Evolutionary conservation across 2,329 filamentous ascomycete genomes (phyloP).

Genomic region (Cladosporium austrohemisphaericum): DNA sequence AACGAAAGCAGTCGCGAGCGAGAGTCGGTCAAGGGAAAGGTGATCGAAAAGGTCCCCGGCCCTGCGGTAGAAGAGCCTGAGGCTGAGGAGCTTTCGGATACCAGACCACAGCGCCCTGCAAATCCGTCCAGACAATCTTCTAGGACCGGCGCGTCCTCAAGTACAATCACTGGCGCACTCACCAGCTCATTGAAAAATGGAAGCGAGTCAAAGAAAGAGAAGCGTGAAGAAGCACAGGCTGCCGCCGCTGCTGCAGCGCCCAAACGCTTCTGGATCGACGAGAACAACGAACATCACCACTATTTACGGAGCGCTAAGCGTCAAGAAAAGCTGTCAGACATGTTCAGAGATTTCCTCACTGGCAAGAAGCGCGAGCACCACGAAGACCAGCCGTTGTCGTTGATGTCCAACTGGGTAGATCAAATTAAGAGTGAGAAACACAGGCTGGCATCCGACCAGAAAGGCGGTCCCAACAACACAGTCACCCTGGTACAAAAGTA

Average conservation of each 20-base stretch:
- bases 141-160: conserved; percentile 24
- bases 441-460: conserved; percentile 68
- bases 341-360: conserved; percentile 78
- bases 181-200: conserved; percentile 18
- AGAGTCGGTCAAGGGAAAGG: conserved; percentile 18
- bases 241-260: conserved; percentile 19
- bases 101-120: conserved; percentile 21
- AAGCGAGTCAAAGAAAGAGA: conserved; percentile 32
- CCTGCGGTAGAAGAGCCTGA: conserved; percentile 26
- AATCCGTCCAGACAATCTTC: conserved; percentile 31
- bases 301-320: conserved; percentile 83
- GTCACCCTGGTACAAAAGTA: conserved; percentile 91
- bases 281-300: conserved; percentile 76
- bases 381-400: conserved; percentile 75
- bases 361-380: conserved; percentile 75
- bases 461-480: conserved; percentile 68
- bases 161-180: conserved; percentile 6
- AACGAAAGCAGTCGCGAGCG: conserved; percentile 23
- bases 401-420: conserved; percentile 95
- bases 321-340: conserved; percentile 90
- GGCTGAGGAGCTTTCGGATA: conserved; percentile 16
- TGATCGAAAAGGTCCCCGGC: conserved; percentile 29
- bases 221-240: conserved; percentile 24
- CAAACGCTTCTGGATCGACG: conserved; percentile 54
- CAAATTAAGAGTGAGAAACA: conserved; percentile 87